Conservation (phyloP, 352 stramenopile species). For the Pythium myriotylum region DNA sequence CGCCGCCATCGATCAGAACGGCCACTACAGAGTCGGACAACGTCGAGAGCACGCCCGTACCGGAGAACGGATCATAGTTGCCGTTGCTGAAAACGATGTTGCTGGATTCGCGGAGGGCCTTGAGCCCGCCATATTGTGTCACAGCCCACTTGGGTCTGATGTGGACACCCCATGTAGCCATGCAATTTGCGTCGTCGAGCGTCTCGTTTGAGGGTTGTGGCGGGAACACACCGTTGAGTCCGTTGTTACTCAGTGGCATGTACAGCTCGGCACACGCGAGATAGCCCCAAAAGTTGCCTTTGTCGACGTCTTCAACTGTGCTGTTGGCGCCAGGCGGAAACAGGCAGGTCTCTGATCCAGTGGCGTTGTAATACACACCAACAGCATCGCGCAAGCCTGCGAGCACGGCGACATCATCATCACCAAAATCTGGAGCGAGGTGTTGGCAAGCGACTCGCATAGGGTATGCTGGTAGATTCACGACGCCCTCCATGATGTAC, state of each 20-base stretch:
- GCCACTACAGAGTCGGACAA: constrained; percentile 54
- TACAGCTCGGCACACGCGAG: constrained; percentile 52
- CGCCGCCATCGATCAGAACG: constrained; percentile 50
- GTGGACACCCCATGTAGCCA: constrained; percentile 41
- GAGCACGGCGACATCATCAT: constrained; percentile 32
- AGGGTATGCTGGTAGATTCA: constrained; percentile 76
- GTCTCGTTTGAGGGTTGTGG: constrained; percentile 35
- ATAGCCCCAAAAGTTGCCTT: constrained; percentile 52
- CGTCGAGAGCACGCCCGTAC: constrained; percentile 61
- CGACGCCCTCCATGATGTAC: constrained; percentile 78
- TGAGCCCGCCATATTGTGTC: constrained; percentile 46
- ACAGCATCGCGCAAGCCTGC: constrained; percentile 33
- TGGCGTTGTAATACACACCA: constrained; percentile 50
- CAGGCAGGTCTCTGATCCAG: constrained; percentile 33
- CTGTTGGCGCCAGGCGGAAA: constrained; percentile 7
- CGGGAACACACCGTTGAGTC: constrained; percentile 78
- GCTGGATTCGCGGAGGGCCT: constrained; percentile 39
- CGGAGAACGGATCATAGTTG: constrained; percentile 83
- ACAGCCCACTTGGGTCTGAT: constrained; percentile 40
- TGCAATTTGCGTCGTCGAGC: constrained; percentile 43
- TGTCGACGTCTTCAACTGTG: neutral
- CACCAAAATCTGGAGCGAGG: constrained; percentile 26
- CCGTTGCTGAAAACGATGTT: constrained; percentile 94
- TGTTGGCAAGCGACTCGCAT: constrained; percentile 68
- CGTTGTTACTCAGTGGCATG: constrained; percentile 43